Evolutionary conservation across 2,329 filamentous ascomycete species (phyloP).

Genomic region (Sarocladium oryzae): DNA sequence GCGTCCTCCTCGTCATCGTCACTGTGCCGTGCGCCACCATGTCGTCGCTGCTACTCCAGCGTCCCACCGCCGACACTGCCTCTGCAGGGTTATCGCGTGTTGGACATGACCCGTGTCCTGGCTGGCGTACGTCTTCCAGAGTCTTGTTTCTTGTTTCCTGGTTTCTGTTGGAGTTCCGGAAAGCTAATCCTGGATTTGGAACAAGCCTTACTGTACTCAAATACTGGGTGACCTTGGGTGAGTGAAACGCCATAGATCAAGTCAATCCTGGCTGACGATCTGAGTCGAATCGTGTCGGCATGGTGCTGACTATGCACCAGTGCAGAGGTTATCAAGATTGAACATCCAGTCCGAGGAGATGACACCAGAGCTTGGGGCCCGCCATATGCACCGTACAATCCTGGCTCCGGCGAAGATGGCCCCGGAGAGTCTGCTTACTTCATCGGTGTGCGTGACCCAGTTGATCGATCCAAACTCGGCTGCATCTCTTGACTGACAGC

Average conservation of each 20-base stretch:
- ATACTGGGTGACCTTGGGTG: constrained; percentile 95
- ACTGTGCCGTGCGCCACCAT: not conserved
- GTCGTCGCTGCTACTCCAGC: constrained; percentile 23
- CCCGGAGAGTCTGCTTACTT: constrained; percentile 95
- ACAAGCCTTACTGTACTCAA: constrained; percentile 96
- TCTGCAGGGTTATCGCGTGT: constrained; percentile 76
- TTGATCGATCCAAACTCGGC: not conserved
- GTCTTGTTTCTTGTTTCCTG: not conserved
- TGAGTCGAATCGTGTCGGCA: not conserved
- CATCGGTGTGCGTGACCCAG: constrained; percentile 58
- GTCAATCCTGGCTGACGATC: not conserved
- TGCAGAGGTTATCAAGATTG: constrained; percentile 94
- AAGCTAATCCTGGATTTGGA: too few relatives aligned
- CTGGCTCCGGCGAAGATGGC: constrained; percentile 52
- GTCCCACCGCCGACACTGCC: constrained; percentile 42
- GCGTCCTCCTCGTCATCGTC: not conserved
- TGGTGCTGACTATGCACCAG: constrained; percentile 34
- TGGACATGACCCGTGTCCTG: constrained; percentile 95
- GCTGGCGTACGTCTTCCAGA: constrained; percentile 64
- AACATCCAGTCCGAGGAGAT: constrained; percentile 85
- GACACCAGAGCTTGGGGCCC: constrained; percentile 96
- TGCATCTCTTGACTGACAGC: constrained; percentile 11
- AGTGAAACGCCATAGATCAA: constrained; percentile 21
- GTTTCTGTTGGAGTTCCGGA: too few relatives aligned
- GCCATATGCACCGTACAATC: constrained; percentile 74